Base-by-base conservation (phyloP, 1,139 yeast genomes). In the Sugiyamaella novakii region DNA sequence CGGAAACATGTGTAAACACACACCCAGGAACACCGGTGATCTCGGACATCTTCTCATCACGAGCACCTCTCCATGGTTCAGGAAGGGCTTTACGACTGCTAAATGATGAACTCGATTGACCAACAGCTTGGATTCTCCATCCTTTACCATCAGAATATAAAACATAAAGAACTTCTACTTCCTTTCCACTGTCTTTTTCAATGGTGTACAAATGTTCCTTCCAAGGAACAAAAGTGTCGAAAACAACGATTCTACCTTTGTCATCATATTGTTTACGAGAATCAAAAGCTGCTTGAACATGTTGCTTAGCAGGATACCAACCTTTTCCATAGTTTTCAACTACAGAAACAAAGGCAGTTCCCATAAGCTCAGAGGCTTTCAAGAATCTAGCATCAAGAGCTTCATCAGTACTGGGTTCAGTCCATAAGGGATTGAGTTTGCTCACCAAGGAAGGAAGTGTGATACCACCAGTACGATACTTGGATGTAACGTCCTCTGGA, bases 71-170 rank as follows among this genome's bases (percentile, higher is more conserved):
- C 89, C 96, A 87, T 29, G 81, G 77, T 67, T 86, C 94, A 19
- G 96, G 97, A 56, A 92, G 76, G 18, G 96, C 87, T 66, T 79
- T 77, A 71, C 98, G 81, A 65, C 88, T 87, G 56, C 83, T 87
- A 65, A 92, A 94, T 14, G 95, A 83, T 4, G 84, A 75, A 12
- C 85, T 73, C 24, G 81, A 75, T 24, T 84, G 76, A 12, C 96
- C 83, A 19, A 92, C 97, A 3, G 98, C 92, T 43, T 95, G 87
- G 43, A 94, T 80, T 72, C 99, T 80, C 95, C 96, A 89, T 50
- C 81, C 80, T 40, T 74, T 72, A 10, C 83, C 75, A 64, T 91
- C 96, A 35, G 81, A 74, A 70, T 88, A 92, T 50, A 92, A 72
- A 1, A 88, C 95, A 66, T 87, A 94, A 55, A 86, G 74, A 43